Conservation (phyloP, 1,284 basidiomycete genomes). For the Cutaneotrichosporon spelunceum region DNA sequence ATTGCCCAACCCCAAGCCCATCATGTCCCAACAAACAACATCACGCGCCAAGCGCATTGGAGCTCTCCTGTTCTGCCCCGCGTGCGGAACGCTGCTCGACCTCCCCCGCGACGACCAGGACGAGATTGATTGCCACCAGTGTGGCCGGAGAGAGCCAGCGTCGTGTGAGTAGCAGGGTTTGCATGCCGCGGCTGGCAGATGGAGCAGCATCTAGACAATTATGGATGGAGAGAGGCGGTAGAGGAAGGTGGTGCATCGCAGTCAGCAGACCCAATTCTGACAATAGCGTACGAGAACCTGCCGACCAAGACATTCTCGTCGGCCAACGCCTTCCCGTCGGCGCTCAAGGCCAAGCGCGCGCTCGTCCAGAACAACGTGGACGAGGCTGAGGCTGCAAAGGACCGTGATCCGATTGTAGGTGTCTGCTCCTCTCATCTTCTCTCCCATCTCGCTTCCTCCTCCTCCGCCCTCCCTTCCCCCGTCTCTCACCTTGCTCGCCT, state of each 20-base stretch:
- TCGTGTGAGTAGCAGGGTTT: slow-evolving; percentile 69
- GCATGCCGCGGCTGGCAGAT: no score
- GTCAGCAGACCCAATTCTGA: no score
- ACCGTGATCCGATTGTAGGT: slow-evolving; percentile 61
- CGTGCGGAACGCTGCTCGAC: slow-evolving; percentile 84
- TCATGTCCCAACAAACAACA: slow-evolving; percentile 8
- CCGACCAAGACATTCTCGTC: slow-evolving; percentile 86
- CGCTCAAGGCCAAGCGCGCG: slow-evolving; percentile 80
- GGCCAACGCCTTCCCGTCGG: slow-evolving; percentile 89
- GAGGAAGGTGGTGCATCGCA: not conserved
- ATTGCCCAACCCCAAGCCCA: not conserved
- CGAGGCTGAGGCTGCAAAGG: slow-evolving; percentile 67
- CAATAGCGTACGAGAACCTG: slow-evolving; percentile 84
- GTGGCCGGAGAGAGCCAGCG: slow-evolving; percentile 78
- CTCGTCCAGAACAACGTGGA: slow-evolving; percentile 78
- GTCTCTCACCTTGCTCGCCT: no score
- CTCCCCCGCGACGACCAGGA: slow-evolving; percentile 75
- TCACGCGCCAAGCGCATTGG: slow-evolving; percentile 55
- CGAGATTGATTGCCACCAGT: slow-evolving; percentile 80
- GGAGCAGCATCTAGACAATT: no score
- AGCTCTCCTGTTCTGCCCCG: slow-evolving; percentile 87
- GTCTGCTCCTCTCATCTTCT: no score
- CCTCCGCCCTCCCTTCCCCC: no score
- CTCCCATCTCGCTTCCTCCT: no score
- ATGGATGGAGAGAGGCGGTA: no score